Base-by-base conservation (phyloP, 164 flowering plant species). In the Berberis vulgaris region DNA sequence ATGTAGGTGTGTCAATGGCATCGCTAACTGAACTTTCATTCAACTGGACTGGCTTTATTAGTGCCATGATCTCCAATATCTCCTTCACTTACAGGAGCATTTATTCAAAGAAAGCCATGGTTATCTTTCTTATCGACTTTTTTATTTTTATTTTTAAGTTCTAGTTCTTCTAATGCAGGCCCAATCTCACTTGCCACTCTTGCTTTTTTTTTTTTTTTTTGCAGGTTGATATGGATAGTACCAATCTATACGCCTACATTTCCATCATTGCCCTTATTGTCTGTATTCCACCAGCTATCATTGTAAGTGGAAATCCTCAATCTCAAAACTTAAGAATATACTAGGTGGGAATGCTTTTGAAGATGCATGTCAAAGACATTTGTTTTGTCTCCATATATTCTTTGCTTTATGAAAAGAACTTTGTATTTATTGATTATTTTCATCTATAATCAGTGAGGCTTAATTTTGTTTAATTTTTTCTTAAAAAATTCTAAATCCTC, bases 91-190 rank as follows among this genome's bases (percentile, higher is more conserved):
- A 93, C 83, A 78, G 98, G 78, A 93, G 97, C 72, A 80, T 93
- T 68, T 93, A 86, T 69, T 93, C 98, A 11, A 93, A 93, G 87
- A 93, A 93, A 80, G 98, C 98, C 46, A 90, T 90, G 98, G 98
- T 90, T 13, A 72, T 53, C 50, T 71, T 73, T 67, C 58, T 26
- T n/a, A 46, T 42, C 39, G 1, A 2, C 43, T 63, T 26, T 26
- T 26, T 26, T 26, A 49, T 58, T 41, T 40, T 41, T 9, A 7
- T 52, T 7, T 52, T 7, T 7, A 3, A 1, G 10, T 52, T 52
- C 54, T 4, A 10, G 10, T 52, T 10, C 54, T 26, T 26, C 54
- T 52, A 26, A 26, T 52, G 10, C 4, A 11, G n/a, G 13, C 3
- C 2, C 7, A 56, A 4, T 56, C 6, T 7, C 60, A 40, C 60